Percentiles rank a stretch among this genome's conserved stretches.
phyloP scores from a whole-genome alignment of 164 flowering plant genomes.

The Chloranthus sessilifolius region DNA sequence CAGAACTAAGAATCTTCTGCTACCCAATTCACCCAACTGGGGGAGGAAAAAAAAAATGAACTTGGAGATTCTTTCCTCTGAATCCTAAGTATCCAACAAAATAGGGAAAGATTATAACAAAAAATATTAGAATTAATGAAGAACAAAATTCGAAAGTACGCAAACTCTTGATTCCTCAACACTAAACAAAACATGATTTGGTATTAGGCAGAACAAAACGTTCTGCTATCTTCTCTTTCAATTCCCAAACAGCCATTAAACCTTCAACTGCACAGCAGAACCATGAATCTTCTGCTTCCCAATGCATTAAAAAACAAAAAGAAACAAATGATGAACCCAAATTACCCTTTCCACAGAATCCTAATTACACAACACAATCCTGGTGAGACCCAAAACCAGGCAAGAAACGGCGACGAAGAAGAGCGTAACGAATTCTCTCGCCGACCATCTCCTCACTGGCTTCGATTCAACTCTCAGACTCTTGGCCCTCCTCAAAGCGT shows the following conservation, averaged over 20 bases:
- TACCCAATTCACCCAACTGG: too few relatives aligned
- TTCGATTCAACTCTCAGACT: constrained; percentile 66
- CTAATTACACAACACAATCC: constrained; percentile 60
- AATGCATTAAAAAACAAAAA: neutral
- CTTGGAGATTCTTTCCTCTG: too few relatives aligned
- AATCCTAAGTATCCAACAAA: too few relatives aligned
- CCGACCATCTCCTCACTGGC: constrained; percentile 70
- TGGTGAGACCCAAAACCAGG: constrained; percentile 50
- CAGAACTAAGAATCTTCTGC: too few relatives aligned
- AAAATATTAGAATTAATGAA: too few relatives aligned
- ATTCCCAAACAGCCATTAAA: neutral
- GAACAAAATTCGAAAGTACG: too few relatives aligned
- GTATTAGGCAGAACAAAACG: constrained; percentile 26
- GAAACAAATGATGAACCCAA: neutral
- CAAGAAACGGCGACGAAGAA: constrained; percentile 72
- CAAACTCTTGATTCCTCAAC: too few relatives aligned
- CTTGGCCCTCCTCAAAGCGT: constrained; percentile 87
- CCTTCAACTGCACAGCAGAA: neutral
- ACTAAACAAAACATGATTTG: too few relatives aligned
- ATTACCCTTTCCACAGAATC: neutral
- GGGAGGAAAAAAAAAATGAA: too few relatives aligned
- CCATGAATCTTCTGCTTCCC: constrained; percentile 2
- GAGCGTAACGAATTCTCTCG: constrained; percentile 63
- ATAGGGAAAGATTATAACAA: too few relatives aligned
- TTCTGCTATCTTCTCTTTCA: constrained; percentile 13